Percentiles rank a stretch among this genome's conserved stretches.
These are phyloP conservation scores for Amaranthus cruentus DNA, from an alignment of 148 eudicot species.

Conservation along the genomic window DNA sequence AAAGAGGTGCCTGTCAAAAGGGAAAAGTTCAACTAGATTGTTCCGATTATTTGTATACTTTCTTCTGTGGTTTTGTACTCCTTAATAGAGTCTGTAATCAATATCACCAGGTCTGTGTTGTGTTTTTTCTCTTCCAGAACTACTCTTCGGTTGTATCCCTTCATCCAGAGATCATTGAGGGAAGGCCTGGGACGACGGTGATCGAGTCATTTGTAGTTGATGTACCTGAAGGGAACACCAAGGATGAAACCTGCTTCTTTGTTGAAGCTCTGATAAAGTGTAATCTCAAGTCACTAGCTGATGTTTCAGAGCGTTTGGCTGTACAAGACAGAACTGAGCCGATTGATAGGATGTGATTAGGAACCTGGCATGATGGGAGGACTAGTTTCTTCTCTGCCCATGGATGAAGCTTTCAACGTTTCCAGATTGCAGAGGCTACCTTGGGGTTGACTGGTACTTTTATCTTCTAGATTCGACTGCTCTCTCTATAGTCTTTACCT, in stretches of 20 bases:
- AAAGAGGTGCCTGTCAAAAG: neutral
- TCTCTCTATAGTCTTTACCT: slow-evolving; percentile 15
- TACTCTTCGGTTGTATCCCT: slow-evolving; percentile 60
- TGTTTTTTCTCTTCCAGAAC: slow-evolving; percentile 35
- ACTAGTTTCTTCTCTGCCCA: slow-evolving; percentile 6
- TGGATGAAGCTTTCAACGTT: slow-evolving; percentile 29
- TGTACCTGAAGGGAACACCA: slow-evolving; percentile 68
- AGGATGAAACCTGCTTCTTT: slow-evolving; percentile 64
- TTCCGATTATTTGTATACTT: neutral
- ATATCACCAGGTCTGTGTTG: neutral
- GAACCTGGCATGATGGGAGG: slow-evolving; percentile 10
- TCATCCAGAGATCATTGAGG: slow-evolving; percentile 59
- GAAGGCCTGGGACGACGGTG: slow-evolving; percentile 65
- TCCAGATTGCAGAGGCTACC: slow-evolving; percentile 14
- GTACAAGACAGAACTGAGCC: slow-evolving; percentile 51
- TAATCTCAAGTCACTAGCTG: slow-evolving; percentile 65
- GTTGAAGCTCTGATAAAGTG: slow-evolving; percentile 66
- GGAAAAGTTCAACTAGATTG: neutral
- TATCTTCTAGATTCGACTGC: slow-evolving; percentile 15
- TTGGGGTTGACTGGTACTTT: slow-evolving; percentile 30
- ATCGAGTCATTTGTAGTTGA: slow-evolving; percentile 65
- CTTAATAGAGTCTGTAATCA: neutral
- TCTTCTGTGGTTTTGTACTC: neutral
- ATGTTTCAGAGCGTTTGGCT: slow-evolving; percentile 55
- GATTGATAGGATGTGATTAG: slow-evolving; percentile 33